Base-by-base conservation (phyloP, 108 stramenopile species). In the Cyclotella baltica region DNA sequence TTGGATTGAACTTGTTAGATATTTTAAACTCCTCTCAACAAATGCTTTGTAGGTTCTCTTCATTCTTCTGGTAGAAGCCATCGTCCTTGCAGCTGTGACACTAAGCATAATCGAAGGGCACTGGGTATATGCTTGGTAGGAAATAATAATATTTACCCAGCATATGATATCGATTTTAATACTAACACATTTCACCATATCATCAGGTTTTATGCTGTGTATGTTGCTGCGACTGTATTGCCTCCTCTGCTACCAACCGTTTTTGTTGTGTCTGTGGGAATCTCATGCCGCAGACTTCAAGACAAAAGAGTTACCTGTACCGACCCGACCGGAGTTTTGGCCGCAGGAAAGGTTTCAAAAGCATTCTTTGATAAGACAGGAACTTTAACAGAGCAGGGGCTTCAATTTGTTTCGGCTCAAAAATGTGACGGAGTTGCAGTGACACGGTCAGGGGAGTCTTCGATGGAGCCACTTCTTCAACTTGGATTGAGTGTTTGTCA, bases 361-460 rank as follows among this genome's bases (percentile, higher is more conserved):
- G 88, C 84, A 2, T 90, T 93, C 82, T 96, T 96, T 78, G 95
- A 96, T 75, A 96, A 96, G 63, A 96, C 95, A 0, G 91, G 91
- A 0, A 92, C 91, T 19, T 53, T 92, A 28, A 92, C 91, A 23
- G 81, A 90, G 27, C 85, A 88, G 58, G 91, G 91, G 15, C 55
- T 92, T 23, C 82, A 85, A 8, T 89, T 88, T 65, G 13, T 87
- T n/a, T 79, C 79, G 46, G 80, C 75, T 1, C 51, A 65, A 27
- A 55, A 38, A 9, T 57, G 48, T 23, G 58, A 59, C 5, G 67
- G 69, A 19, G 48, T 76, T 51, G 58, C 55, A 20, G 56, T 40
- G 35, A 33, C 48, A 18, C 8, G 40, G 31, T 27, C 53, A 28
- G 47, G 43, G 29, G 27, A 36, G 43, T 19, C 52, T 61, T 13